Evolutionary conservation across 345 rosid species (phyloP).

Genomic region (Gossypium anomalum): DNA sequence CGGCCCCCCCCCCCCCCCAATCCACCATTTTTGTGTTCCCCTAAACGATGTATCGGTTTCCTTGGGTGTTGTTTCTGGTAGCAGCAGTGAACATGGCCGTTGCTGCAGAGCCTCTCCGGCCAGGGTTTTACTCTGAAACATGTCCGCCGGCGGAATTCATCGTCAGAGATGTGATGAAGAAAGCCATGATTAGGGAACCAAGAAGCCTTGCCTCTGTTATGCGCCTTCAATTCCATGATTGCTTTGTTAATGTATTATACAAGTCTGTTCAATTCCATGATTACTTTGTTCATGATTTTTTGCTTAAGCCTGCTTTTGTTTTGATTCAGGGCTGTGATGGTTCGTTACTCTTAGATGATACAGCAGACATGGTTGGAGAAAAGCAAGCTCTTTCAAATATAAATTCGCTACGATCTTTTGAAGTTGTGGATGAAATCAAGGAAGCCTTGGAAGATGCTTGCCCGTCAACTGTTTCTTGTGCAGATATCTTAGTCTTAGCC

Average conservation of each 20-base stretch:
- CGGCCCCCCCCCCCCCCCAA: not conserved
- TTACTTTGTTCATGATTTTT: not conserved
- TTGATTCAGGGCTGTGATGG: conserved; percentile 71
- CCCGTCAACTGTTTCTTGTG: conserved; percentile 80
- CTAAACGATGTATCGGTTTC: conserved; percentile 14
- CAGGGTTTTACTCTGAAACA: conserved; percentile 56
- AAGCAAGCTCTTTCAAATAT: conserved; percentile 78
- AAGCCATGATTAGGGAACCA: conserved; percentile 59
- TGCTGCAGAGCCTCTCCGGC: conserved; percentile 39
- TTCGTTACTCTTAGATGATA: conserved; percentile 80
- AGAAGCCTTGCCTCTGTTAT: conserved; percentile 85
- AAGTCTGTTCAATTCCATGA: conserved; percentile 69
- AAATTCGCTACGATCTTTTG: conserved; percentile 71
- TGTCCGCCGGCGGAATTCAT: conserved; percentile 77
- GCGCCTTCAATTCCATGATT: conserved; percentile 96
- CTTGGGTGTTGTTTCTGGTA: conserved; percentile 7
- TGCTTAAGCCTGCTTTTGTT: not conserved
- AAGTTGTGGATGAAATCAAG: conserved; percentile 70
- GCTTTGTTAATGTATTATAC: conserved; percentile 67
- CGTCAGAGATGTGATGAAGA: conserved; percentile 55
- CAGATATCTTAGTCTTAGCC: conserved; percentile 83
- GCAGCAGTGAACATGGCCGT: conserved; percentile 14
- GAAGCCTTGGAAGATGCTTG: conserved; percentile 71
- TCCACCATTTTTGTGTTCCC: not conserved
- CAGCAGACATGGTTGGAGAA: conserved; percentile 68